Base-by-base conservation (phyloP, 805 yeast species). In the Starmera pachycereana region DNA sequence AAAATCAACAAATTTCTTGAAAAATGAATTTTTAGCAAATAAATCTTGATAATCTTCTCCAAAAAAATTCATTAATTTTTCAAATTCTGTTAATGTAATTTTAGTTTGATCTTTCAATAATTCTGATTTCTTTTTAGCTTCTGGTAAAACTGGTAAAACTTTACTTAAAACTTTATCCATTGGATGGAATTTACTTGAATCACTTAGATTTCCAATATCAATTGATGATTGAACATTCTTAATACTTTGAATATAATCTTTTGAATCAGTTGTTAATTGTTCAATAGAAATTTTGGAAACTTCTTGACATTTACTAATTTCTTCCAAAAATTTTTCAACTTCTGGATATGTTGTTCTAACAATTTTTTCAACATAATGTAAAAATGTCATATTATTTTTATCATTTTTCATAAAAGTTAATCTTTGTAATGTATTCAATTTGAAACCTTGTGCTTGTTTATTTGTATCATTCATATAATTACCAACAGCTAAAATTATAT, bases 391-490 rank as follows among this genome's bases (percentile, higher is more conserved):
- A 46, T 78, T 74, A 51, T 79, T 81, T 45, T 76, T 76, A 37
- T 69, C 75, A 53, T 79, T 62, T 42, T 83, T 83, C 65, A 83
- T 74, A 56, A 81, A 82, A 30, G 77, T 74, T 45, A 83, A 65
- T 53, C 87, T 68, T 49, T 74, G 84, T 43, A 83, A 65, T 0
- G 90, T 79, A 35, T 78, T 71, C 42, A 83, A 63, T 50, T 73
- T 79, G 58, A 83, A 81, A 16, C 94, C 94, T 29, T 67, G 66
- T 0, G 85, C 88, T 45, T 72, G 71, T 50, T 78, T 82, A 4
- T 80, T 66, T 7, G 68, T 59, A 50, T 80, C 87, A 54, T 83
- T 83, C 92, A 83, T 83, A 49, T 74, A 81, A 50, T 83, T 83
- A 45, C 92, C 94, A 41, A 83, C 74, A 12, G 78, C 77, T 47